A percentile compares a stretch with the other conserved stretches of the same genome.
phyloP scores from a whole-genome alignment of 1,284 basidiomycete genomes.

The Gomphus bonarii region DNA sequence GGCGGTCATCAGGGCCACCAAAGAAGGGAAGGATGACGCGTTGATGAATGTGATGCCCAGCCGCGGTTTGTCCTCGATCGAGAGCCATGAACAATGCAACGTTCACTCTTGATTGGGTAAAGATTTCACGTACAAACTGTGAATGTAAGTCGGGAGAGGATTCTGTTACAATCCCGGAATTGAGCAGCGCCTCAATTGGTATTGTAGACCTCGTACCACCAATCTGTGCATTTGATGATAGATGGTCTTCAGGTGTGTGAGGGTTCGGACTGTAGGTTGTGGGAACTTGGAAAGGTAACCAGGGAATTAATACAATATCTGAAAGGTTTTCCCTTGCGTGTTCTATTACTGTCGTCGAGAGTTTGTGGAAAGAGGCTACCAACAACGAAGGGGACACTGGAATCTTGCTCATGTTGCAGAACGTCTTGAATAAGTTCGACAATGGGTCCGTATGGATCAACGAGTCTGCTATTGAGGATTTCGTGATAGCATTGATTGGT shows the following conservation, averaged over 20 bases:
- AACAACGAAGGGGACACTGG: conserved; percentile 40
- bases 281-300: conserved; percentile 35
- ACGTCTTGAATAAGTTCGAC: conserved; percentile 51
- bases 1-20: conserved; percentile 60
- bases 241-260: conserved; percentile 10
- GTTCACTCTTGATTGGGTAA: conserved; percentile 37
- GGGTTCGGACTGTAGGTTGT: conserved; percentile 21
- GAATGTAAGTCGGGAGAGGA: conserved; percentile 31
- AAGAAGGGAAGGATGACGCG: conserved; percentile 61
- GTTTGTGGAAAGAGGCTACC: conserved; percentile 60
- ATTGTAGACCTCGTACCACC: conserved; percentile 61
- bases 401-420: conserved; percentile 47
- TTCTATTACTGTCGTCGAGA: conserved; percentile 53
- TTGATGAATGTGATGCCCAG: conserved; percentile 21
- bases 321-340: conserved; percentile 50
- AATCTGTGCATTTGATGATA: neutral
- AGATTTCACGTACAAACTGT: conserved; percentile 51
- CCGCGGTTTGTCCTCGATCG: conserved; percentile 37
- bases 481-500: conserved; percentile 61
- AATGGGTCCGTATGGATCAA: conserved; percentile 49
- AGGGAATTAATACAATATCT: conserved; percentile 77
- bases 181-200: conserved; percentile 13
- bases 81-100: conserved; percentile 49
- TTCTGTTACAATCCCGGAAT: neutral
- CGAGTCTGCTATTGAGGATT: conserved; percentile 45